phyloP scores from a whole-genome alignment of 208 protist species.

The Acanthamoeba triangularis region DNA sequence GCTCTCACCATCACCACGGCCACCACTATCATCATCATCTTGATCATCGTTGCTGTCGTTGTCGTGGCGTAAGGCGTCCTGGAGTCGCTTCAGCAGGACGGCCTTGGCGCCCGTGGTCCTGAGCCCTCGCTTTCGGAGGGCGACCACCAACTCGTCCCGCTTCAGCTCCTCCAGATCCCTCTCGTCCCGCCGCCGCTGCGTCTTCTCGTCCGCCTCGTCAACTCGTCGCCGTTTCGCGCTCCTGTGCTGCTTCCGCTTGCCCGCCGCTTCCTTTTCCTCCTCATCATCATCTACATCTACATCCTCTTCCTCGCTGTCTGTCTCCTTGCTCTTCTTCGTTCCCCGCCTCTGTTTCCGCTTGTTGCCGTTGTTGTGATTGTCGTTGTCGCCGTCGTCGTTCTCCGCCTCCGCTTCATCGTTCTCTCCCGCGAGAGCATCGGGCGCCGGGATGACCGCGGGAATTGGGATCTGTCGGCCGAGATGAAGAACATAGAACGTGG shows the following conservation, averaged over 20 bases:
- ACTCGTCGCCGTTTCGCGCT: neutral
- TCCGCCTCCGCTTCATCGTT: neutral
- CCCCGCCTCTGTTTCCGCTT: neutral
- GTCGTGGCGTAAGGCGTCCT: neutral
- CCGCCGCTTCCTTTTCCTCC: neutral
- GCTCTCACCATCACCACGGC: neutral
- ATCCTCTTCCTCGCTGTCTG: neutral
- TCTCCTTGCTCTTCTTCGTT: neutral
- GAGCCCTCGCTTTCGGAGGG: neutral
- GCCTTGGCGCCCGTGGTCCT: neutral
- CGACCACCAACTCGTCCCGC: neutral
- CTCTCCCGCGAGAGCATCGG: neutral
- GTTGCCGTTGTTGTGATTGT: neutral
- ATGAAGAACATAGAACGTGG: neutral
- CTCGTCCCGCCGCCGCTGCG: neutral
- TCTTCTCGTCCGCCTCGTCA: neutral
- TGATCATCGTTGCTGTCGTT: neutral
- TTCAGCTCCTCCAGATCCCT: neutral
- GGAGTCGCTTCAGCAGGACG: neutral
- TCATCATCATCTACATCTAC: neutral
- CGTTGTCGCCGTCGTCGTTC: neutral
- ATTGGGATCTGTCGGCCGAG: neutral
- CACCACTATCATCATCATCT: neutral
- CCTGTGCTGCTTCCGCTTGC: neutral
- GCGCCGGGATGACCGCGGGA: neutral